phyloP scores from a whole-genome alignment of 1,284 basidiomycete species.

The Boletus coffeatus region DNA sequence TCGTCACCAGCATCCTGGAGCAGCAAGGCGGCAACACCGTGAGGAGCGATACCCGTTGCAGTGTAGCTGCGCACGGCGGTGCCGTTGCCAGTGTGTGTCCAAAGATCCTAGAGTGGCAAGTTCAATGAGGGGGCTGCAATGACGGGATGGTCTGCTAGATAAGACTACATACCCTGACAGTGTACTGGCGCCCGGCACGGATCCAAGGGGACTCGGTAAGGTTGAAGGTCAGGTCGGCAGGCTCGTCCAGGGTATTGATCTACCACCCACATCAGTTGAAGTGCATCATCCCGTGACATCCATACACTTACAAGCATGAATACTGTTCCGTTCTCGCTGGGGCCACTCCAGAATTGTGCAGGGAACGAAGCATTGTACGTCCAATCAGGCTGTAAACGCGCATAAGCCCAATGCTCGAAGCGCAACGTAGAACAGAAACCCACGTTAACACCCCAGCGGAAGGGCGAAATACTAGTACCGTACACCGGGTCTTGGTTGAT shows the following conservation, averaged over 20 bases:
- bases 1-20: slow-evolving; percentile 63
- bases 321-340: slow-evolving; percentile 46
- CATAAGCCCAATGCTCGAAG: neutral
- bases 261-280: slow-evolving; percentile 17
- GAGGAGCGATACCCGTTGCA: slow-evolving; percentile 46
- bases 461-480: slow-evolving; percentile 56
- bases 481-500: slow-evolving; percentile 63
- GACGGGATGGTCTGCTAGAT: neutral
- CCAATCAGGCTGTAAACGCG: slow-evolving; percentile 42
- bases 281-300: neutral
- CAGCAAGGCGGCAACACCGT: slow-evolving; percentile 61
- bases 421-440: slow-evolving; percentile 9
- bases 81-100: slow-evolving; percentile 63
- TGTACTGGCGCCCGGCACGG: slow-evolving; percentile 56
- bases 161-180: slow-evolving; percentile 41
- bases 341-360: slow-evolving; percentile 56
- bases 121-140: neutral
- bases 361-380: slow-evolving; percentile 43
- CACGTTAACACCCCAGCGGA: slow-evolving; percentile 61
- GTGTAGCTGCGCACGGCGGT: slow-evolving; percentile 62
- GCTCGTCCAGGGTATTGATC: slow-evolving; percentile 48
- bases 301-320: slow-evolving; percentile 45
- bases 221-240: slow-evolving; percentile 54
- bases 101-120: slow-evolving; percentile 47
- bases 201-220: slow-evolving; percentile 68